These are phyloP conservation scores for Termitomyces sp. DNA, from an alignment of 768 basidiomycete genomes.

Conservation along the genomic window DNA sequence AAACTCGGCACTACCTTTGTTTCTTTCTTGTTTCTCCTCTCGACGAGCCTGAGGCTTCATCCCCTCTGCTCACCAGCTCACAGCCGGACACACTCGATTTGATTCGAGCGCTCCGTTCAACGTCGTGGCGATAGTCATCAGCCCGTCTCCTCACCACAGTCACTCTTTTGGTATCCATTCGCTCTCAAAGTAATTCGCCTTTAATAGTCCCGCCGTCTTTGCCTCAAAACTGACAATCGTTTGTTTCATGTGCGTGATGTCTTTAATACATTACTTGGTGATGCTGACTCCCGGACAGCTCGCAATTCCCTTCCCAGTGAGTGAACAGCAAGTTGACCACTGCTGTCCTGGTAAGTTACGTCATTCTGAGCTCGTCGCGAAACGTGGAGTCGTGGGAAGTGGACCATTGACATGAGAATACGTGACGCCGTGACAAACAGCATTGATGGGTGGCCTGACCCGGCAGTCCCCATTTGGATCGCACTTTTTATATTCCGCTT, in stretches of 20 bases:
- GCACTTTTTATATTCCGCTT: slow-evolving; percentile 19
- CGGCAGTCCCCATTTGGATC: slow-evolving; percentile 19
- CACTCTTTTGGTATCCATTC: slow-evolving; percentile 38
- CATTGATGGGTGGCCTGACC: slow-evolving; percentile 17
- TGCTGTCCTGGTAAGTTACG: slow-evolving; percentile 12
- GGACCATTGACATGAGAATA: slow-evolving; percentile 14
- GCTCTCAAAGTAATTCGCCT: slow-evolving; percentile 25
- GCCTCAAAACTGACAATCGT: slow-evolving; percentile 19
- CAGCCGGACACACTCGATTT: slow-evolving; percentile 44
- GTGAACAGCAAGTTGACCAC: not conserved
- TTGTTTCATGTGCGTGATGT: slow-evolving; percentile 11
- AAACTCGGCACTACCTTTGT: slow-evolving; percentile 38
- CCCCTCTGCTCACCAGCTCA: slow-evolving; percentile 27
- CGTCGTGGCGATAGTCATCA: slow-evolving; percentile 16
- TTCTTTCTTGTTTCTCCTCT: slow-evolving; percentile 25
- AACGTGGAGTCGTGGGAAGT: slow-evolving; percentile 36
- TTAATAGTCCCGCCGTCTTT: slow-evolving; percentile 19
- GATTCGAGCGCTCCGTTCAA: slow-evolving; percentile 40
- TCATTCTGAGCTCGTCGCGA: slow-evolving; percentile 27
- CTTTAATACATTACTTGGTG: not conserved
- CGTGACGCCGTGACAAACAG: slow-evolving; percentile 12
- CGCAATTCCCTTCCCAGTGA: not conserved
- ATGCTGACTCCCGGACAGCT: slow-evolving; percentile 2
- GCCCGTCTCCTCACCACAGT: slow-evolving; percentile 44
- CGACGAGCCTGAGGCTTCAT: slow-evolving; percentile 27